Evolutionary conservation across 1,284 basidiomycete species (phyloP).

Genomic region (Trichosporon sp.): DNA sequence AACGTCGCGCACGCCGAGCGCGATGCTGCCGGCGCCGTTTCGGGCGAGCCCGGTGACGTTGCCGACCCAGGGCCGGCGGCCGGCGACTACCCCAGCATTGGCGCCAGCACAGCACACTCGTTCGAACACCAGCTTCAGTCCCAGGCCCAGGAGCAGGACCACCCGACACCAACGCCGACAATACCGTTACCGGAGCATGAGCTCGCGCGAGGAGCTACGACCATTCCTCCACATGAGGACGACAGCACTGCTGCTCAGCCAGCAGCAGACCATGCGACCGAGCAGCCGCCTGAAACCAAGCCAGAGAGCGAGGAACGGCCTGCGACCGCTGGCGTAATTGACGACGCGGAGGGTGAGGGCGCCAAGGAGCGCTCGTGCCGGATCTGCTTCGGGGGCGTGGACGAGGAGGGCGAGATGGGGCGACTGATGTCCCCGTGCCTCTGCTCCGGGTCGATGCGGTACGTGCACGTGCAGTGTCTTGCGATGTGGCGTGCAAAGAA

Average conservation of each 20-base stretch:
- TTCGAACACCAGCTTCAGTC: background rate
- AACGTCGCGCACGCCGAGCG: conserved; percentile 7
- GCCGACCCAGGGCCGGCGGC: background rate
- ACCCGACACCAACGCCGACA: background rate
- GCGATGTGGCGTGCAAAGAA: conserved; percentile 47
- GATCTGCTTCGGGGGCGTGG: conserved; percentile 44
- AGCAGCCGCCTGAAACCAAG: background rate
- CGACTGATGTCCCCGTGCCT: conserved; percentile 48
- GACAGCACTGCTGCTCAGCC: background rate
- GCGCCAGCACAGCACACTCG: background rate
- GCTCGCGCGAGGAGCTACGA: background rate
- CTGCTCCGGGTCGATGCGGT: conserved; percentile 44
- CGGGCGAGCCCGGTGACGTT: background rate
- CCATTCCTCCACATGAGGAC: background rate
- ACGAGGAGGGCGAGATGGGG: conserved; percentile 41
- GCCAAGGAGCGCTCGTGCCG: conserved; percentile 40
- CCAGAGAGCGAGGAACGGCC: background rate
- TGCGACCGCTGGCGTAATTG: background rate
- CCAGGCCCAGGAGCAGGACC: background rate
- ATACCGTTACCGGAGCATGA: background rate
- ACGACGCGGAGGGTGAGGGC: background rate
- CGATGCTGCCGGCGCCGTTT: background rate
- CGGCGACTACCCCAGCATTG: background rate
- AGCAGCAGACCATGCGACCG: background rate
- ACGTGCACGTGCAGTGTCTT: conserved; percentile 37